Evolutionary conservation across 768 basidiomycete species (phyloP).

Genomic region (Imleria badia): DNA sequence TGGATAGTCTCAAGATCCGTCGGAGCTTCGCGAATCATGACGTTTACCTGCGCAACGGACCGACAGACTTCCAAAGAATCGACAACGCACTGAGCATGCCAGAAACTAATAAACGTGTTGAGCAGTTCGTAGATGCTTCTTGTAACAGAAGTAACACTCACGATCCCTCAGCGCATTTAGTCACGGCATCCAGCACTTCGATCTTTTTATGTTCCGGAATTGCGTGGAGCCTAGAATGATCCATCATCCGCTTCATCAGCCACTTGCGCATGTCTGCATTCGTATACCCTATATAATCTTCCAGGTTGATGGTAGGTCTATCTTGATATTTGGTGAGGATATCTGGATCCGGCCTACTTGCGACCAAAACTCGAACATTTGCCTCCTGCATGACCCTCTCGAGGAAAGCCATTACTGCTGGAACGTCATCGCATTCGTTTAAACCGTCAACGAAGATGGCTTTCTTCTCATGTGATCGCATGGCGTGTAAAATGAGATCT

Average conservation of each 20-base stretch:
- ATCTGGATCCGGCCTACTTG: constrained; percentile 23
- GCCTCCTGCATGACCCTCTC: constrained; percentile 22
- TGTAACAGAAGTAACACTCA: constrained; percentile 5
- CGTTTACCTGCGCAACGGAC: constrained; percentile 24
- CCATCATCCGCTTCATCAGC: constrained; percentile 26
- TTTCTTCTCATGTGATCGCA: constrained; percentile 23
- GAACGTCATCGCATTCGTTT: constrained; percentile 27
- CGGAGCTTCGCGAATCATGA: constrained; percentile 17
- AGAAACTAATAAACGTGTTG: constrained; percentile 18
- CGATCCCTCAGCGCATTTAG: constrained; percentile 17
- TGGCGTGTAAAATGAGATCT: constrained; percentile 22
- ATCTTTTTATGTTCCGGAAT: constrained; percentile 24
- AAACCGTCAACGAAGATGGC: constrained; percentile 25
- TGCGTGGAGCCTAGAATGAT: constrained; percentile 21
- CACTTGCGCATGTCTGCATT: constrained; percentile 24
- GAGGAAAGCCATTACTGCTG: constrained; percentile 20
- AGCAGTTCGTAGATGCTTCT: not conserved
- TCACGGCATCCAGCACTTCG: constrained; percentile 19
- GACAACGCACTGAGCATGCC: constrained; percentile 28
- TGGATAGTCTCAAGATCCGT: constrained; percentile 23
- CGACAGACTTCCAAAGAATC: constrained; percentile 28
- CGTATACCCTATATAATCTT: constrained; percentile 22
- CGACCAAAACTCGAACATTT: constrained; percentile 23
- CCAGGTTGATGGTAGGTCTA: constrained; percentile 21
- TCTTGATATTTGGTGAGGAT: constrained; percentile 16